Evolutionary conservation across 257 asterid species (phyloP).

Genomic region (Orobanche coerulescens): DNA sequence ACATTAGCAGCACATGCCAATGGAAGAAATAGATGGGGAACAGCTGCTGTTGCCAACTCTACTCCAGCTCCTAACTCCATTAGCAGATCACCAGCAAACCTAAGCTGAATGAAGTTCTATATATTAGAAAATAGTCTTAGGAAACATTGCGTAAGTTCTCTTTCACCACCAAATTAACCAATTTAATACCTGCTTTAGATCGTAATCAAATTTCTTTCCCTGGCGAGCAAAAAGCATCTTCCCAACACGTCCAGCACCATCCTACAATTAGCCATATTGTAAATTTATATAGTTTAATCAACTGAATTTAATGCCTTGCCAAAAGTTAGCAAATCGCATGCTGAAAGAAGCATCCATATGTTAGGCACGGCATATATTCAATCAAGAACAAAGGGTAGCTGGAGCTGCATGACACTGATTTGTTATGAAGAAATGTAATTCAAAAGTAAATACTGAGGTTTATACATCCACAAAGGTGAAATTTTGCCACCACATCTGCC

Average conservation of each 20-base stretch:
- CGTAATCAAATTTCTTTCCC: slow-evolving; percentile 95
- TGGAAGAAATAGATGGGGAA: slow-evolving; percentile 90
- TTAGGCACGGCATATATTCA: not conserved
- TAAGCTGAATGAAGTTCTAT: slow-evolving; percentile 49
- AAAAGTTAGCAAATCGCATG: not conserved
- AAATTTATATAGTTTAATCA: slow-evolving; percentile 18
- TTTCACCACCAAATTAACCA: slow-evolving; percentile 16
- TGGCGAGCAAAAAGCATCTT: slow-evolving; percentile 95
- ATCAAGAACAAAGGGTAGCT: slow-evolving; percentile 15
- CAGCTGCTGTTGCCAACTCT: slow-evolving; percentile 85
- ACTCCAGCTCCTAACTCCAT: slow-evolving; percentile 98
- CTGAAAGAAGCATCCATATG: not conserved
- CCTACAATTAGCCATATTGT: slow-evolving; percentile 38
- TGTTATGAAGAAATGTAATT: not conserved
- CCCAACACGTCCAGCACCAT: slow-evolving; percentile 98
- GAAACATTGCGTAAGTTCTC: not conserved
- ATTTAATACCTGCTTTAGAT: slow-evolving; percentile 76
- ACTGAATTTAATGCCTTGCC: not conserved
- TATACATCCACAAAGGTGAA: not conserved
- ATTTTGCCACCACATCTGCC: slow-evolving; percentile 1
- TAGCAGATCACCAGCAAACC: slow-evolving; percentile 91
- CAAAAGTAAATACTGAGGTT: slow-evolving; percentile 10
- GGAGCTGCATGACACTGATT: not conserved
- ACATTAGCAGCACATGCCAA: slow-evolving; percentile 98
- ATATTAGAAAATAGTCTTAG: slow-evolving; percentile 8